Evolutionary conservation across 1,284 basidiomycete species (phyloP).

Genomic region (Cystobasidium pallidum): DNA sequence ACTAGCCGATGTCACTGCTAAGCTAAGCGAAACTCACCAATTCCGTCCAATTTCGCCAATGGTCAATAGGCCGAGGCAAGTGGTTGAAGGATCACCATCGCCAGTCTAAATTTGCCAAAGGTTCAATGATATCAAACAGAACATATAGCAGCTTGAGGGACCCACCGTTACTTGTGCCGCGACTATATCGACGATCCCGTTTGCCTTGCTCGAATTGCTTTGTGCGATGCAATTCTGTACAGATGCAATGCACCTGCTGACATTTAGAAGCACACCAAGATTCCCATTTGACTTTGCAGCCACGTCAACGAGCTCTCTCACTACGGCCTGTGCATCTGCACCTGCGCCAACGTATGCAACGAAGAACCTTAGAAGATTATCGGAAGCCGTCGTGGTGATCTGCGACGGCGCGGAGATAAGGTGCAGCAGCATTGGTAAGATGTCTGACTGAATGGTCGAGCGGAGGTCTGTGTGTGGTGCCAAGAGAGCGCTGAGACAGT

Average conservation of each 20-base stretch:
- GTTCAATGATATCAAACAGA: too few species aligned
- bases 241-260: slow-evolving; percentile 79
- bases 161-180: neutral
- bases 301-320: slow-evolving; percentile 37
- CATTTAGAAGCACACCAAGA: slow-evolving; percentile 63
- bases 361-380: slow-evolving; percentile 80
- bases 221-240: slow-evolving; percentile 71
- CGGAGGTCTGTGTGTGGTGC: slow-evolving; percentile 5
- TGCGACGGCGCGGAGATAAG: slow-evolving; percentile 64
- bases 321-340: slow-evolving; percentile 58
- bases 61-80: slow-evolving; percentile 80
- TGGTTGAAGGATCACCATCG: slow-evolving; percentile 68
- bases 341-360: slow-evolving; percentile 78
- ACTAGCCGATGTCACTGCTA: too few species aligned
- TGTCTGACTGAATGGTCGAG: neutral
- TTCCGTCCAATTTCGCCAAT: slow-evolving; percentile 87
- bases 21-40: slow-evolving; percentile 63
- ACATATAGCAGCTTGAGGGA: neutral
- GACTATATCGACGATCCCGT: slow-evolving; percentile 58
- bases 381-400: slow-evolving; percentile 63
- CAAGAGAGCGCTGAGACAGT: slow-evolving; percentile 19
- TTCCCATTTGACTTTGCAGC: slow-evolving; percentile 47
- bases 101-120: neutral
- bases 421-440: slow-evolving; percentile 14
- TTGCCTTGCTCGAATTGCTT: slow-evolving; percentile 76